Conservation (phyloP, 2,329 filamentous ascomycete genomes). For the Aaosphaeria arxii region DNA sequence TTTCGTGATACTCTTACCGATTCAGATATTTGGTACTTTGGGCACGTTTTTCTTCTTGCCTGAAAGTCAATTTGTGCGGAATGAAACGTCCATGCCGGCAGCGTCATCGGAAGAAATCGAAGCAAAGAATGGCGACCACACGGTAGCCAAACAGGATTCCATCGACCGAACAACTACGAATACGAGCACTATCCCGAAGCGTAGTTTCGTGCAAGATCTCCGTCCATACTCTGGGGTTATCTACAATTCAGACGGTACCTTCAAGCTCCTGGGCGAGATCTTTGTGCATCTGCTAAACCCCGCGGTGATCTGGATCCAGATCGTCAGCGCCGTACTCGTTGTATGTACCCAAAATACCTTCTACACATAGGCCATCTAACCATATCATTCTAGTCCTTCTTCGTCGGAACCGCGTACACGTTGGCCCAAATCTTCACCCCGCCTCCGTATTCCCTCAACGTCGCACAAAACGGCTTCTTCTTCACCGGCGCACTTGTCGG, state of each 20-base stretch:
- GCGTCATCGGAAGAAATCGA: neutral
- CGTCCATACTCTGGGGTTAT: conserved; percentile 7
- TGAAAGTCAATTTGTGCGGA: conserved; percentile 21
- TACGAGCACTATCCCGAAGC: conserved; percentile 2
- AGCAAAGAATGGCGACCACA: neutral
- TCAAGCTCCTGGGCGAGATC: conserved; percentile 15
- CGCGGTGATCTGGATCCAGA: conserved; percentile 16
- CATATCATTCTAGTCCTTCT: conserved; percentile 14
- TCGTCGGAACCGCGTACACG: conserved; percentile 21
- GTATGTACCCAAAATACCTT: conserved; percentile 6
- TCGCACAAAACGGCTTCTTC: conserved; percentile 21
- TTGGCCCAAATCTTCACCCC: conserved; percentile 19
- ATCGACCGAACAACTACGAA: conserved; percentile 1
- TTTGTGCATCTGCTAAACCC: conserved; percentile 19
- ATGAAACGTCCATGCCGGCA: neutral
- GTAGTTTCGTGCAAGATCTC: conserved; percentile 12
- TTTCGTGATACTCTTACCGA: conserved; percentile 28
- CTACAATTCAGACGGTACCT: conserved; percentile 9
- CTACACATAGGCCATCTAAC: neutral
- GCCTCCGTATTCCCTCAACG: conserved; percentile 17
- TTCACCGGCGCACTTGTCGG: conserved; percentile 21
- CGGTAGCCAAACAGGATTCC: neutral
- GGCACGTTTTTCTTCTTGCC: conserved; percentile 24
- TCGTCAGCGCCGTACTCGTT: conserved; percentile 16
- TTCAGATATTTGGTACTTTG: conserved; percentile 21